Base-by-base conservation (phyloP, 2,329 filamentous ascomycete genomes). In the Penicillium italicum region DNA sequence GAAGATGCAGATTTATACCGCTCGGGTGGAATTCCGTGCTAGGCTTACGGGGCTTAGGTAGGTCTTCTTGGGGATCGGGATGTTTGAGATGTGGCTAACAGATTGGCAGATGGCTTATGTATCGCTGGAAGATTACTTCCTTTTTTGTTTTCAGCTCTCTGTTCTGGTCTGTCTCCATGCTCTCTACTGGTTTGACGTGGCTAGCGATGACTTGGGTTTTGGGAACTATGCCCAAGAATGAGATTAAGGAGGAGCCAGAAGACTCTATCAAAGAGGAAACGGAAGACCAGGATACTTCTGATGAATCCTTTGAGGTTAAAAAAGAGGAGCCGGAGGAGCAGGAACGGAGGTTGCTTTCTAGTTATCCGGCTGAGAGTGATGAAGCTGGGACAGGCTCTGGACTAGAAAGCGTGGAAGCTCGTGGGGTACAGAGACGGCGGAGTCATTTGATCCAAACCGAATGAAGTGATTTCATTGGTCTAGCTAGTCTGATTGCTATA, bases 121-220 rank as follows among this genome's bases (percentile, higher is more conserved):
- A 94, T 66, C 86, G 90, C 58, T 87, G 93, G 75, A 85, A 88
- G 12, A 67, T 94, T 34, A 71, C 85, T 1, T 85, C 85, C 5
- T 91, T 91, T 56, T 50, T 88, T 0, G 66, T 86, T 0, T 88
- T 91, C 65, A 89, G 86, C 0, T 72, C 77, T 0, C 63, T 83
- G 0, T 97, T 97, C 73, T 97, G 92, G 91, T 69, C 77, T 1
- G 83, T 85, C 12, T 91, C 93, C 68, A 80, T 95, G 66, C 61
- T 85, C 0, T 87, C 86, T 40, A 83, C 89, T 70, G 77, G 79
- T 1, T 36, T 86, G 0, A 85, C 83, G 0, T 96, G 90, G 87
- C 70, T 82, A 1, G 43, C 82, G 0, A 64, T 89, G 20, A 77
- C 71, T 9, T 76, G 76, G 33, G 65, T 77, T 41, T 67, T 79